Evolutionary conservation across 495 filamentous ascomycete species (phyloP), one percentile per base, ranked within the genome.

Genomic region (Elaphomyces granulatus): DNA sequence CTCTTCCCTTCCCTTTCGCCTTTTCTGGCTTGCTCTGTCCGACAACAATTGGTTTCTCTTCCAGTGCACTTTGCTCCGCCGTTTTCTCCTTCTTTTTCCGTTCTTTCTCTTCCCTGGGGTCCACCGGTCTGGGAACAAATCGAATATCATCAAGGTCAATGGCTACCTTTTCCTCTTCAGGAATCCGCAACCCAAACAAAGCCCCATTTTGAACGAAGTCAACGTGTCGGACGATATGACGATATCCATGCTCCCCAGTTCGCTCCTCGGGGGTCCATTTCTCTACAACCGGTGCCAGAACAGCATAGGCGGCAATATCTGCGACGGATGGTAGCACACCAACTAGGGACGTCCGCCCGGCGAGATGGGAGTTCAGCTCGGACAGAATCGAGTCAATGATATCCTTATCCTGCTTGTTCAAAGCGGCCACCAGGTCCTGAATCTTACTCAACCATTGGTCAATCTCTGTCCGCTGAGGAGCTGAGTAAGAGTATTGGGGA

Each of bases 181-280:
- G 61, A 37, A 94, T 62, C 42, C 69, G 70, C 41, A 94, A 68
- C 4, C 73, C 73, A 49, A 94, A 92, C 34, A 87, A 43, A 1
- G 75, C 70, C 36, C 81, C 74, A 63, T 92, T 94, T 66, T 98
- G 90, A 42, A 98, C 81, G 54, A 94, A 94, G 59, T 95, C 90
- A 47, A 94, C 60, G 51, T 80, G 82, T 23, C 90, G 86, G 23
- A 98, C 84, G 48, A 95, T 81, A 58, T 96, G 76, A 50, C 90
- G 86, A 54, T 77, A 81, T 40, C 90, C 90, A 34, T 85, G 68
- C 66, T 94, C 75, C 23, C 90, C 90, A 4, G 90, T 94, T 49
- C 82, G 76, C 69, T 94, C 74, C 67, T 95, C 86, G 31, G 81
- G 63, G 4, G 71, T 70, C 88, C 87, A 95, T 42, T 70, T 70